A percentile compares a stretch with the other conserved stretches of the same genome.
Conservation (phyloP, 2,329 filamentous ascomycete species). For the Coniella vitis region DNA sequence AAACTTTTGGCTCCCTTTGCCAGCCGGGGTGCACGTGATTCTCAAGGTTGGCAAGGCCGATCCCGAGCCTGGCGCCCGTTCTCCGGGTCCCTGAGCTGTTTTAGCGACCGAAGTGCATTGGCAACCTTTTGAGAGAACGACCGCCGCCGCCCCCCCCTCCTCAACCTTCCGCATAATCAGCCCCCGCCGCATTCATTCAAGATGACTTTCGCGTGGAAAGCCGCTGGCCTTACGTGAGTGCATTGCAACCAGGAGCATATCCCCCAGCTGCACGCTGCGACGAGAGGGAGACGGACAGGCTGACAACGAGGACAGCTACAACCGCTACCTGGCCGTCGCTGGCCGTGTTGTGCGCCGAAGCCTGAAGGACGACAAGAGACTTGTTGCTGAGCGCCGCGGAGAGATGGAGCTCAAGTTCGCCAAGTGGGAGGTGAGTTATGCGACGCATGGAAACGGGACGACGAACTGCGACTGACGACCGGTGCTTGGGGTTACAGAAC, state of each 20-base stretch:
- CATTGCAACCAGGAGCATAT: slow-evolving; percentile 18
- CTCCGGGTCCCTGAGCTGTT: slow-evolving; percentile 13
- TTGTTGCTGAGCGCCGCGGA: slow-evolving; percentile 81
- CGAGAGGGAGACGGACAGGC: neutral
- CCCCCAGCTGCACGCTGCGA: slow-evolving; percentile 10
- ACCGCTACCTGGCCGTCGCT: slow-evolving; percentile 96
- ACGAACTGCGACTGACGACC: neutral
- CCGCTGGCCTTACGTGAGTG: slow-evolving; percentile 89
- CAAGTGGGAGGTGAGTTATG: slow-evolving; percentile 86
- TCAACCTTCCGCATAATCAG: slow-evolving; percentile 1
- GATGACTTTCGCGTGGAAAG: slow-evolving; percentile 99
- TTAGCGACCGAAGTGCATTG: slow-evolving; percentile 10
- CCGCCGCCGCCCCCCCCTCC: slow-evolving; percentile 1
- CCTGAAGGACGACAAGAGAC: slow-evolving; percentile 89
- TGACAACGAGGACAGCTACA: slow-evolving; percentile 64
- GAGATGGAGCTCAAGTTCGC: slow-evolving; percentile 83
- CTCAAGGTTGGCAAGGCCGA: neutral
- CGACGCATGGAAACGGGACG: neutral
- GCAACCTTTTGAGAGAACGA: neutral
- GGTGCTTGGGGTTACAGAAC: slow-evolving; percentile 52
- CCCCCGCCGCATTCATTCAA: slow-evolving; percentile 40
- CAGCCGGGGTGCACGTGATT: neutral
- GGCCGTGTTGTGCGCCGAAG: slow-evolving; percentile 92
- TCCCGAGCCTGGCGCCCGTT: neutral
- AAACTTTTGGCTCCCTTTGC: too few relatives aligned